Evolutionary conservation across 768 basidiomycete genomes (phyloP).

Genomic region (Suillus plorans): DNA sequence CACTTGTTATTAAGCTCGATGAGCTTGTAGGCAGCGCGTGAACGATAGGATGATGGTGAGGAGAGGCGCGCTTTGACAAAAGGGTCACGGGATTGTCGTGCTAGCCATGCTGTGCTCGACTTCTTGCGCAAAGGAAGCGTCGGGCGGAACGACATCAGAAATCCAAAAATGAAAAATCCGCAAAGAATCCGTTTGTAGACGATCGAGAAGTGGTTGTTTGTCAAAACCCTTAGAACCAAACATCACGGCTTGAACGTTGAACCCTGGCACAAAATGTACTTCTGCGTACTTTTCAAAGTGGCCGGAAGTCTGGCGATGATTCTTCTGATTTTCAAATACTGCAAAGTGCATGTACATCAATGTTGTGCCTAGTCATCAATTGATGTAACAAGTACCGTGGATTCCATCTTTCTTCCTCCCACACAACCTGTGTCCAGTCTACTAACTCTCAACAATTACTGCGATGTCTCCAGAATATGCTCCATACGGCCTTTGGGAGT

Average conservation of each 20-base stretch:
- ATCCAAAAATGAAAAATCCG: background rate
- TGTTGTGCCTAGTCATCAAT: background rate
- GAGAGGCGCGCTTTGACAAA: slow-evolving; percentile 60
- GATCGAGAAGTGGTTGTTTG: slow-evolving; percentile 1
- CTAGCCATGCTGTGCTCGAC: slow-evolving; percentile 57
- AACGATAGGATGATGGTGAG: slow-evolving; percentile 56
- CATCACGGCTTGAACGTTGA: background rate
- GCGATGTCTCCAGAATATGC: slow-evolving; percentile 25
- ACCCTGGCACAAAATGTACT: background rate
- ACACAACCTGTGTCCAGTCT: background rate
- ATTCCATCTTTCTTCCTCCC: background rate
- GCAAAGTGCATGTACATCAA: background rate
- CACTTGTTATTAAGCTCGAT: slow-evolving; percentile 68
- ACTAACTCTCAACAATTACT: background rate
- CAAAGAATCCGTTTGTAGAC: background rate
- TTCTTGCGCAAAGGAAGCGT: slow-evolving; percentile 30
- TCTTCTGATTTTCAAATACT: background rate
- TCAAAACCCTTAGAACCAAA: slow-evolving; percentile 1
- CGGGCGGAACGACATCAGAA: slow-evolving; percentile 38
- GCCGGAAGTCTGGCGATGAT: background rate
- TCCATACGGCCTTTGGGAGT: slow-evolving; percentile 61
- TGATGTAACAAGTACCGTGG: background rate
- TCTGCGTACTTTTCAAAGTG: background rate
- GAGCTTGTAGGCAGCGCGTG: slow-evolving; percentile 92
- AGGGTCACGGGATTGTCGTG: slow-evolving; percentile 68